These are phyloP conservation scores for Fusarium buxicola DNA, from an alignment of 2,329 filamentous ascomycete genomes.

Conservation along the genomic window DNA sequence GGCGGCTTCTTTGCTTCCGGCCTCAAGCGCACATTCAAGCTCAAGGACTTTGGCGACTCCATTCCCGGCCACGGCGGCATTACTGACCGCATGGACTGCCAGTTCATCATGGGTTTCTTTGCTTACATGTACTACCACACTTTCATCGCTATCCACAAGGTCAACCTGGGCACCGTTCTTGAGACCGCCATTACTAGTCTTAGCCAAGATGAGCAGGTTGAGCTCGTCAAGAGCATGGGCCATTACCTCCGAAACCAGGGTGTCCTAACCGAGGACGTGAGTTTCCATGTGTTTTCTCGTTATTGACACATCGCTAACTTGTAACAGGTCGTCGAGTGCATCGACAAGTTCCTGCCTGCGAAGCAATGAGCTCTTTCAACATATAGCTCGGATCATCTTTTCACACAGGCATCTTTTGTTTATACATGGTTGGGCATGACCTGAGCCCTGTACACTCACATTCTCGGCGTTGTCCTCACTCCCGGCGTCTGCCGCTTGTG, in stretches of 20 bases:
- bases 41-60: conserved; percentile 99
- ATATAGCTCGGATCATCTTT: conserved; percentile 7
- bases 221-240: conserved; percentile 74
- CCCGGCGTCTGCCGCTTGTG: conserved; percentile 11
- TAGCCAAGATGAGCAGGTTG: conserved; percentile 87
- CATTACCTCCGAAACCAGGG: conserved; percentile 75
- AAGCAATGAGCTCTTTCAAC: conserved; percentile 37
- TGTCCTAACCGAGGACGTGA: conserved; percentile 50
- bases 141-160: conserved; percentile 91
- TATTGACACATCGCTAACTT: conserved; percentile 10
- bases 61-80: conserved; percentile 98
- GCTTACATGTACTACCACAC: conserved; percentile 98
- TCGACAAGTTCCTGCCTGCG: conserved; percentile 41
- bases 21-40: conserved; percentile 98
- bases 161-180: conserved; percentile 86
- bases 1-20: conserved; percentile 98
- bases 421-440: conserved; percentile 25
- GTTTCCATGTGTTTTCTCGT: conserved; percentile 15
- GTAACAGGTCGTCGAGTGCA: conserved; percentile 42
- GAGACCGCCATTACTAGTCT: conserved; percentile 93
- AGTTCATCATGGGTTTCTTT: conserved; percentile 99
- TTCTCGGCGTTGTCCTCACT: conserved; percentile 32
- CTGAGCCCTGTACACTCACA: conserved; percentile 25
- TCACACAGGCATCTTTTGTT: conserved; percentile 29
- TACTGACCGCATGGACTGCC: conserved; percentile 99